Evolutionary conservation across 2,329 filamentous ascomycete genomes (phyloP).

Genomic region (Pleurostoma richardsiae): DNA sequence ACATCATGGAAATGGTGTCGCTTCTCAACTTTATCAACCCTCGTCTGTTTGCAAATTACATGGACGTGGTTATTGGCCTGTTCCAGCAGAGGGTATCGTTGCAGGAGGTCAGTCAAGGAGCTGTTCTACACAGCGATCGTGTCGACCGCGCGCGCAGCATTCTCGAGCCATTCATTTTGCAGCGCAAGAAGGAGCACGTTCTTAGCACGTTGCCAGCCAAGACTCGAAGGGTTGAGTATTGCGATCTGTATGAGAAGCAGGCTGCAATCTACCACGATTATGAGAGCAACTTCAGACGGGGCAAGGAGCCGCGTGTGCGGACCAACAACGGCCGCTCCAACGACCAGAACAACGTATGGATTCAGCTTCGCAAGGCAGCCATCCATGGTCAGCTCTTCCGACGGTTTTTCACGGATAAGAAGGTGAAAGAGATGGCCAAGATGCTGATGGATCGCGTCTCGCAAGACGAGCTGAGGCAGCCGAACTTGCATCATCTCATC

Average conservation of each 20-base stretch:
- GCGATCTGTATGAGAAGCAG: constrained; percentile 71
- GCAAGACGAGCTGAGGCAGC: constrained; percentile 46
- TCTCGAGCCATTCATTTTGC: constrained; percentile 90
- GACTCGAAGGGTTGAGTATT: constrained; percentile 71
- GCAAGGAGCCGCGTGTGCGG: constrained; percentile 54
- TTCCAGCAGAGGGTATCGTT: constrained; percentile 91
- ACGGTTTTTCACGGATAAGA: constrained; percentile 70
- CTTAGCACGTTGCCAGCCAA: constrained; percentile 80
- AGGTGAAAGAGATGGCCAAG: constrained; percentile 70
- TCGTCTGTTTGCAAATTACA: constrained; percentile 68
- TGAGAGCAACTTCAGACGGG: constrained; percentile 58
- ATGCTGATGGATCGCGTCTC: constrained; percentile 68
- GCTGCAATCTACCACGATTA: constrained; percentile 65
- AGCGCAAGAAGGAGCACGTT: constrained; percentile 89
- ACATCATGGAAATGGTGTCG: constrained; percentile 84
- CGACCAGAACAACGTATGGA: constrained; percentile 68
- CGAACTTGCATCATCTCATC: constrained; percentile 45
- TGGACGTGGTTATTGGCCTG: constrained; percentile 76
- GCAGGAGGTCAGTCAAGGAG: constrained; percentile 72
- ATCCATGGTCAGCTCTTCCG: constrained; percentile 89
- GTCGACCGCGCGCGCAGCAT: constrained; percentile 86
- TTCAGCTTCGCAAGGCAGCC: constrained; percentile 87
- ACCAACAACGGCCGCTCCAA: constrained; percentile 48
- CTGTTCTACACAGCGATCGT: constrained; percentile 79
- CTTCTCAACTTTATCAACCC: constrained; percentile 94